Percentiles rank a stretch among this genome's conserved stretches.
These are phyloP conservation scores for Acephala macrosclerotiorum DNA, from an alignment of 2,329 filamentous ascomycete species.

Conservation along the genomic window DNA sequence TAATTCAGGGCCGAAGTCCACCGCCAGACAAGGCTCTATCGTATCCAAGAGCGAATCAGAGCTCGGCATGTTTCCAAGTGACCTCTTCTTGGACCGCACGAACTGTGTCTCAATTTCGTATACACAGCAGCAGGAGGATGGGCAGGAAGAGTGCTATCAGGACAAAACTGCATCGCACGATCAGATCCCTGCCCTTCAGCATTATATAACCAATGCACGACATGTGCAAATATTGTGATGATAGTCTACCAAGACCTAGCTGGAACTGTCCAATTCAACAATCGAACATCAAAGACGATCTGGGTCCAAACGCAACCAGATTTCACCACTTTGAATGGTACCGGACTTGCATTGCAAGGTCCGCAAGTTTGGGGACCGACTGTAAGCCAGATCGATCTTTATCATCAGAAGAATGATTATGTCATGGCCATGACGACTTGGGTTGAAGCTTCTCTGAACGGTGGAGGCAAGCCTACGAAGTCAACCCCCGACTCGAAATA, in stretches of 20 bases:
- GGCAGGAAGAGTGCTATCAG: neutral
- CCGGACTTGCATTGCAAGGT: neutral
- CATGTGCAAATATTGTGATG: neutral
- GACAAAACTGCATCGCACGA: neutral
- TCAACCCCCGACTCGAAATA: neutral
- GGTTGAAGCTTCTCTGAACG: neutral
- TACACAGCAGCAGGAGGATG: neutral
- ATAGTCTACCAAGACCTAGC: neutral
- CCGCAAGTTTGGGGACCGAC: neutral
- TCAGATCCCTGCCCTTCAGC: neutral
- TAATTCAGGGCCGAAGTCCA: neutral
- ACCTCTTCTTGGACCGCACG: too few relatives aligned
- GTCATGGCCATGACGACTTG: neutral
- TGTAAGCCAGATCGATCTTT: neutral
- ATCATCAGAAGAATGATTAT: neutral
- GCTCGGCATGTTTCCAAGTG: too few relatives aligned
- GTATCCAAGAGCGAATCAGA: neutral
- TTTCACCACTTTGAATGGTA: neutral
- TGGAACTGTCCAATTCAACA: neutral
- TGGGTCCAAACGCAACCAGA: neutral
- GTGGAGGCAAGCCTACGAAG: neutral
- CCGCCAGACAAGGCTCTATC: neutral
- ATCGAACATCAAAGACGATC: neutral
- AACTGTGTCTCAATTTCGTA: neutral
- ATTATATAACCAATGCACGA: neutral